Percentiles rank a stretch among this genome's conserved stretches.
phyloP scores from a whole-genome alignment of 768 basidiomycete species.

The Boletus barrowsii region DNA sequence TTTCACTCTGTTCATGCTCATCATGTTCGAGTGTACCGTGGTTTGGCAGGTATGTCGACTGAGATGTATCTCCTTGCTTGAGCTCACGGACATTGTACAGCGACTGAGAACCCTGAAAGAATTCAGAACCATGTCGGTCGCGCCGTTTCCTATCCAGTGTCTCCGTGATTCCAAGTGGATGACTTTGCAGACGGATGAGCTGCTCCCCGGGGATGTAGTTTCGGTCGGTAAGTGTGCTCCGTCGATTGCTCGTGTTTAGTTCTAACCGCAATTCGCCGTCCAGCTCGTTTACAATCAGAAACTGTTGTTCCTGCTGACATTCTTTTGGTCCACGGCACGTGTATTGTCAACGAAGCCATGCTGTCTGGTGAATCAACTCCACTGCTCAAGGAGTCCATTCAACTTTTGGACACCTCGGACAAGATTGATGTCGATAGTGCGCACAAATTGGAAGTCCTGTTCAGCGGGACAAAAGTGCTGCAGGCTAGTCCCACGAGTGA shows the following conservation, averaged over 20 bases:
- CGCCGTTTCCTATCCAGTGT: constrained; percentile 82
- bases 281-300: constrained; percentile 71
- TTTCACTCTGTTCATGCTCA: constrained; percentile 97
- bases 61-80: background rate
- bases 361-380: constrained; percentile 98
- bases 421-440: constrained; percentile 79
- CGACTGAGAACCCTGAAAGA: constrained; percentile 91
- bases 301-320: constrained; percentile 92
- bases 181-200: constrained; percentile 76
- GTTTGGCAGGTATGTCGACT: constrained; percentile 83
- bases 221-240: constrained; percentile 58
- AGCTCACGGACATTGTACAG: constrained; percentile 37
- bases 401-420: constrained; percentile 72
- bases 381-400: constrained; percentile 91
- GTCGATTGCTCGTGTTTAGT: background rate
- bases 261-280: background rate
- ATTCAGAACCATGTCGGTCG: constrained; percentile 95
- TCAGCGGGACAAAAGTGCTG: constrained; percentile 95
- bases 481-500: constrained; percentile 61
- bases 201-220: constrained; percentile 91
- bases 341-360: constrained; percentile 99
- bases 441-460: constrained; percentile 87
- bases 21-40: constrained; percentile 98
- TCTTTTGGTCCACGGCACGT: constrained; percentile 85
- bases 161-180: constrained; percentile 80